Base-by-base conservation (phyloP, 345 rosid species). In the Melaleuca alternifolia region DNA sequence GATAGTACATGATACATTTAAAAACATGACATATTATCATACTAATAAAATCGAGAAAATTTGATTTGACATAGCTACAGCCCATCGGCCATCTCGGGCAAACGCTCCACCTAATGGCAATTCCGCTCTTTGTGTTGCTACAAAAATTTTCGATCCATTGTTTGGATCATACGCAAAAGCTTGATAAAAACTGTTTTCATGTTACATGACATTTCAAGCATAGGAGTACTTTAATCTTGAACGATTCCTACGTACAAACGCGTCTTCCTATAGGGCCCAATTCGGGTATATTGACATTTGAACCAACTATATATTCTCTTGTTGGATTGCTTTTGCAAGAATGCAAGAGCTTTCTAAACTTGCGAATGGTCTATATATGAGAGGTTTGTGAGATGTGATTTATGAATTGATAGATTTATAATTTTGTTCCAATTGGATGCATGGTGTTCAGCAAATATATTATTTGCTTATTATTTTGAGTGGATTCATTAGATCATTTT, bases 171-270 rank as follows among this genome's bases (percentile, higher is more conserved):
- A 30, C 37, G 0, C 11, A 65, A 30, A 65, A 14, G 0, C 16
- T 71, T 10, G 0, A 1, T 18, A 18, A 18, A 18, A 37, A 37
- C 20, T 37, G 2, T 37, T 5, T 0, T 4, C 26, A 37, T 0
- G 1, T 37, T 30, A 9, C 5, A 30, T 1, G 6, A 8, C 0
- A 0, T 61, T 13, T 0, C 3, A 7, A 61, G 75, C n/a, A 0
- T 3, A 4, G 0, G 14, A 15, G 7, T 30, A 2, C 37, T 30
- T 30, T 59, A 11, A n/a, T 59, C 33, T 12, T 9, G 1, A 59
- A 59, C 18, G n/a, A 59, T 2, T 11, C 18, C 9, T 12, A n/a
- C 4, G 41, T 41, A 41, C 4, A 4, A 0, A 26, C 4, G 65
- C 7, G 37, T n/a, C 71, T 59, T 28, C 71, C 33, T 59, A 18